phyloP scores from a whole-genome alignment of 768 basidiomycete genomes.

The Clitopilus hobsonii region DNA sequence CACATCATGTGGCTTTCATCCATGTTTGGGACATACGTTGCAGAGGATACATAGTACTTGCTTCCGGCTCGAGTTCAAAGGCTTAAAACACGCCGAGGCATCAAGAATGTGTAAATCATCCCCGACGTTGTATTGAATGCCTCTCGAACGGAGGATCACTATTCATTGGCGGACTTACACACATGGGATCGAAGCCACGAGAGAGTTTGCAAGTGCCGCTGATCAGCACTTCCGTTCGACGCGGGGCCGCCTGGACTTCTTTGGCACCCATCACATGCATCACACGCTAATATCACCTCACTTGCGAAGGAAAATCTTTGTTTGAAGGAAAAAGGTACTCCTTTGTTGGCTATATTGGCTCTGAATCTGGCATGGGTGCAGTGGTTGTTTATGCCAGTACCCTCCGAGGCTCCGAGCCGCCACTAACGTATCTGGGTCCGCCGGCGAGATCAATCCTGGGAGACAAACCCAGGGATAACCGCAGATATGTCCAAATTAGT shows the following conservation, averaged over 20 bases:
- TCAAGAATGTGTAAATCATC: background rate
- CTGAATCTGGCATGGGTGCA: background rate
- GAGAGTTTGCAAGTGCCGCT: background rate
- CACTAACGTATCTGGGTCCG: background rate
- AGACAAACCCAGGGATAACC: background rate
- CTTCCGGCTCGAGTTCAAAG: too few relatives aligned
- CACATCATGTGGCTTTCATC: background rate
- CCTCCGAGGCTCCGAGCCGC: background rate
- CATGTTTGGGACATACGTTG: background rate
- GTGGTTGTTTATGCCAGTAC: background rate
- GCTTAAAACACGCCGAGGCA: background rate
- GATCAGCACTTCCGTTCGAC: background rate
- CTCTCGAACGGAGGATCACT: background rate
- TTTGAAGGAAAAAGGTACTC: slow-evolving; percentile 2
- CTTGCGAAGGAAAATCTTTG: slow-evolving; percentile 5
- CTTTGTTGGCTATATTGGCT: too few relatives aligned
- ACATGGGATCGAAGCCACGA: background rate
- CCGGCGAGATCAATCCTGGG: background rate
- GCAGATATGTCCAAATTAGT: background rate
- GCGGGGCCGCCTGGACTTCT: background rate
- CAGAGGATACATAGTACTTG: too few relatives aligned
- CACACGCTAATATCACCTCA: slow-evolving; percentile 10
- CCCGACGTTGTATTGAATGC: background rate
- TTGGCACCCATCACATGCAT: too few relatives aligned
- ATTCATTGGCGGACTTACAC: background rate